phyloP scores from a whole-genome alignment of 2,329 filamentous ascomycete species.

The Colletotrichum echinochloae region DNA sequence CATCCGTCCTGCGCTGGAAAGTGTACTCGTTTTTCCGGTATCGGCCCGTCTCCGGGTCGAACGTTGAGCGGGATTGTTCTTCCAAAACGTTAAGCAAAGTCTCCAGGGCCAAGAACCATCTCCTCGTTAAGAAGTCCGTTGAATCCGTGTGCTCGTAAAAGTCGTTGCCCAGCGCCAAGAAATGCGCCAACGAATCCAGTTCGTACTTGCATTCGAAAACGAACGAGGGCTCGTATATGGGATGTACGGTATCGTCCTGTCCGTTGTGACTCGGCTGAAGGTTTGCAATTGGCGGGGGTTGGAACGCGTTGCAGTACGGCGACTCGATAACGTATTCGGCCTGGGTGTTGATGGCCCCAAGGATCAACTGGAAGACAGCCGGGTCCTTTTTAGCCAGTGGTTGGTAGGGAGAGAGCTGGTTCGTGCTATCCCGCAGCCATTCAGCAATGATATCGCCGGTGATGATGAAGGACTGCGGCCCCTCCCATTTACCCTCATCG shows the following conservation, averaged over 20 bases:
- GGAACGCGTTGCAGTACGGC: conserved; percentile 98
- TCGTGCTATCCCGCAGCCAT: conserved; percentile 92
- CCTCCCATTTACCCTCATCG: conserved; percentile 78
- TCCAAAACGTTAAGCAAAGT: conserved; percentile 80
- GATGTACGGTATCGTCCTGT: conserved; percentile 87
- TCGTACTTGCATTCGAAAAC: conserved; percentile 99
- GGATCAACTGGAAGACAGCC: conserved; percentile 80
- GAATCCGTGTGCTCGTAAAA: conserved; percentile 86
- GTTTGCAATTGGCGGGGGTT: conserved; percentile 87
- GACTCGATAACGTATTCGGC: conserved; percentile 93
- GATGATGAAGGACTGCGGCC: conserved; percentile 91
- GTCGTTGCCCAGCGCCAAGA: conserved; percentile 86
- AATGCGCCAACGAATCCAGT: conserved; percentile 93
- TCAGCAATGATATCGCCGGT: conserved; percentile 94
- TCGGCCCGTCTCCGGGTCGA: conserved; percentile 73
- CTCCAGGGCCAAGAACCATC: conserved; percentile 84
- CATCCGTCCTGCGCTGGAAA: conserved; percentile 83
- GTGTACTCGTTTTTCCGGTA: conserved; percentile 84
- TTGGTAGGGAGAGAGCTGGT: conserved; percentile 93
- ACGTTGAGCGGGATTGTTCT: conserved; percentile 84
- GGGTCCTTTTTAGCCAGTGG: conserved; percentile 84
- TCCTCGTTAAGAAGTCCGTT: conserved; percentile 78
- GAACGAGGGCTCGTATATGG: conserved; percentile 82
- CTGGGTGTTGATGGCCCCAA: conserved; percentile 96
- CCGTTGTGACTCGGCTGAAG: conserved; percentile 80